Evolutionary conservation across 2,329 filamentous ascomycete species (phyloP).

Genomic region (Epicoccum sorghinum): DNA sequence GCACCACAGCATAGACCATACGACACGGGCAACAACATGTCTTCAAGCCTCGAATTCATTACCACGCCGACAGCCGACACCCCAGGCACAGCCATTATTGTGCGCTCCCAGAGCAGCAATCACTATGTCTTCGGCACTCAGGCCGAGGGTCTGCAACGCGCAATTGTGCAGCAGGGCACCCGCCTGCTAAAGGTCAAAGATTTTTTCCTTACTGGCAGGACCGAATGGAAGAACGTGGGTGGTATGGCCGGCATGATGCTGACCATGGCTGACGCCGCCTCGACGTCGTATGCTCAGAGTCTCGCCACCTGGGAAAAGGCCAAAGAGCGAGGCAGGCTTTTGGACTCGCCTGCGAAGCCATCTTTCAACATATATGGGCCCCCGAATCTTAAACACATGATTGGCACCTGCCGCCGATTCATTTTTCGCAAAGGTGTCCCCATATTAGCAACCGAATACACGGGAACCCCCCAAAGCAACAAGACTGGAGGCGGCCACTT

Average conservation of each 20-base stretch:
- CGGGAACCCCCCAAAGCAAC: slow-evolving; percentile 31
- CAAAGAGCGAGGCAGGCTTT: slow-evolving; percentile 22
- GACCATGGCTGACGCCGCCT: slow-evolving; percentile 74
- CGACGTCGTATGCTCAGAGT: slow-evolving; percentile 54
- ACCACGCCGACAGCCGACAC: slow-evolving; percentile 89
- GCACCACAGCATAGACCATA: neutral
- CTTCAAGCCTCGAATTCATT: slow-evolving; percentile 74
- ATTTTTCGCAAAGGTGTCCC: slow-evolving; percentile 85
- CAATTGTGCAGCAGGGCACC: slow-evolving; percentile 70
- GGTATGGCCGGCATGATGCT: slow-evolving; percentile 86
- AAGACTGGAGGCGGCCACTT: slow-evolving; percentile 41
- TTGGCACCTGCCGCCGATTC: slow-evolving; percentile 85
- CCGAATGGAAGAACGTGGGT: slow-evolving; percentile 77
- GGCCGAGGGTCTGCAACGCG: slow-evolving; percentile 83
- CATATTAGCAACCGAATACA: slow-evolving; percentile 72
- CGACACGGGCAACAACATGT: slow-evolving; percentile 60
- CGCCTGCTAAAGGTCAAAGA: slow-evolving; percentile 71
- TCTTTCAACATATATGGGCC: slow-evolving; percentile 71
- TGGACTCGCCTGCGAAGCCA: slow-evolving; percentile 27
- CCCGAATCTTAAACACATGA: slow-evolving; percentile 76
- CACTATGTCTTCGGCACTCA: slow-evolving; percentile 86
- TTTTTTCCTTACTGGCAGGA: slow-evolving; percentile 80
- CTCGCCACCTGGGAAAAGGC: slow-evolving; percentile 43
- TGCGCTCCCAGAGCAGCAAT: slow-evolving; percentile 73
- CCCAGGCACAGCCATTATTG: slow-evolving; percentile 74